These are phyloP conservation scores for Geotrichum carabidarum DNA, from an alignment of 1,139 yeast species.

Conservation along the genomic window DNA sequence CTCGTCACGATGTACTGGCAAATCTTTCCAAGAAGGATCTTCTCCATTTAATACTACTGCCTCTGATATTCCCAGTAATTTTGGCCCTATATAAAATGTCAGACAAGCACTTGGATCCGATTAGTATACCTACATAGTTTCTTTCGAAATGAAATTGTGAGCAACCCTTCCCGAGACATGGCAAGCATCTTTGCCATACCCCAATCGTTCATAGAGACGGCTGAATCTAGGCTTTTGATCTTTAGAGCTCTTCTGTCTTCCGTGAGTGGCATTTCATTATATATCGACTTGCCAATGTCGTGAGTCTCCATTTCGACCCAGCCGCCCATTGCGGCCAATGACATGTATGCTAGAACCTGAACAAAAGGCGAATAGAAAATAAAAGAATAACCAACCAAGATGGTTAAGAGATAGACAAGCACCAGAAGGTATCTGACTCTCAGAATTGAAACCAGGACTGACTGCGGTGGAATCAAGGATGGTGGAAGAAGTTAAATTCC, in stretches of 20 bases:
- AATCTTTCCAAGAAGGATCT: conserved; percentile 19
- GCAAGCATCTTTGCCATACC: conserved; percentile 39
- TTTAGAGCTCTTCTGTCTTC: conserved; percentile 43
- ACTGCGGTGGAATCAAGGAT: neutral
- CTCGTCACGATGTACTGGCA: conserved; percentile 60
- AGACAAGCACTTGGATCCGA: neutral
- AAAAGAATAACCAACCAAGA: neutral
- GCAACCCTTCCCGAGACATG: conserved; percentile 48
- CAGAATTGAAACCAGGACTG: conserved; percentile 47
- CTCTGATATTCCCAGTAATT: conserved; percentile 36
- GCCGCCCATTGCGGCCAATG: conserved; percentile 14
- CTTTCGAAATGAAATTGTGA: conserved; percentile 24
- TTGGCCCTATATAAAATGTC: conserved; percentile 44
- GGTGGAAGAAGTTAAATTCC: neutral
- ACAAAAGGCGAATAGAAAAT: neutral
- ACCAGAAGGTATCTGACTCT: conserved; percentile 49
- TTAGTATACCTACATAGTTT: conserved; percentile 3
- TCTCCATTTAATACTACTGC: neutral
- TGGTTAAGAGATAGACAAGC: neutral
- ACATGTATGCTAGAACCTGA: neutral
- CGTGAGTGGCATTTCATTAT: conserved; percentile 44
- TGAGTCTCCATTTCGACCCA: conserved; percentile 52
- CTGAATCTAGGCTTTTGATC: conserved; percentile 41
- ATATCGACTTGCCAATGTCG: conserved; percentile 48
- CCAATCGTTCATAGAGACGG: conserved; percentile 35